Evolutionary conservation across 495 filamentous ascomycete species (phyloP).

Genomic region (Neurospora pannonica): DNA sequence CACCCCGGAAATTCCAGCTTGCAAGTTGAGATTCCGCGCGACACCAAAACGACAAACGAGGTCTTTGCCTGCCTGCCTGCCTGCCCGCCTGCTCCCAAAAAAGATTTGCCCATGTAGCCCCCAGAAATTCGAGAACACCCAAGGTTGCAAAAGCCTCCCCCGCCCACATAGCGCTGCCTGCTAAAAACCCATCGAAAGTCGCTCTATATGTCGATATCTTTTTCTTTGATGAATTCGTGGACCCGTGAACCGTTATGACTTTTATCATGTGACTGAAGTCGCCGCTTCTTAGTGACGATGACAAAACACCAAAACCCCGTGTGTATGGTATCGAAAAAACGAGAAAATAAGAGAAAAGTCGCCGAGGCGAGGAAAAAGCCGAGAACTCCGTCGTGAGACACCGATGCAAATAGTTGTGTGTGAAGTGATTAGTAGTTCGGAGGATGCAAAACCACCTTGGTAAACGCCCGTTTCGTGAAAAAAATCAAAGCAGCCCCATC

Average conservation of each 20-base stretch:
- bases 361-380: slow-evolving; percentile 9
- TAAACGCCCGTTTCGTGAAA: slow-evolving; percentile 25
- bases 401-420: slow-evolving; percentile 21
- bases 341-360: slow-evolving; percentile 6
- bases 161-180: neutral
- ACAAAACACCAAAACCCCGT: slow-evolving; percentile 14
- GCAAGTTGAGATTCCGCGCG: slow-evolving; percentile 13
- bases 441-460: slow-evolving; percentile 24
- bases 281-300: slow-evolving; percentile 25
- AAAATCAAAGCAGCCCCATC: slow-evolving; percentile 18
- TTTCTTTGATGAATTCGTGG: slow-evolving; percentile 29
- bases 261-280: slow-evolving; percentile 27
- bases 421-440: slow-evolving; percentile 11
- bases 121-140: slow-evolving; percentile 19
- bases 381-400: slow-evolving; percentile 26
- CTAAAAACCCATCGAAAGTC: slow-evolving; percentile 8
- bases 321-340: slow-evolving; percentile 26
- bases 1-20: slow-evolving; percentile 10
- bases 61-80: slow-evolving; percentile 20
- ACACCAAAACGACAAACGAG: slow-evolving; percentile 17
- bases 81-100: slow-evolving; percentile 14
- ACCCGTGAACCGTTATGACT: slow-evolving; percentile 29
- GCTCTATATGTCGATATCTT: slow-evolving; percentile 28
- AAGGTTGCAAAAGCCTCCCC: slow-evolving; percentile 8
- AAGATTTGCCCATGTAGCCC: slow-evolving; percentile 17